These are phyloP conservation scores for Fagopyrum tataricum DNA, from an alignment of 148 eudicot genomes.

Conservation along the genomic window DNA sequence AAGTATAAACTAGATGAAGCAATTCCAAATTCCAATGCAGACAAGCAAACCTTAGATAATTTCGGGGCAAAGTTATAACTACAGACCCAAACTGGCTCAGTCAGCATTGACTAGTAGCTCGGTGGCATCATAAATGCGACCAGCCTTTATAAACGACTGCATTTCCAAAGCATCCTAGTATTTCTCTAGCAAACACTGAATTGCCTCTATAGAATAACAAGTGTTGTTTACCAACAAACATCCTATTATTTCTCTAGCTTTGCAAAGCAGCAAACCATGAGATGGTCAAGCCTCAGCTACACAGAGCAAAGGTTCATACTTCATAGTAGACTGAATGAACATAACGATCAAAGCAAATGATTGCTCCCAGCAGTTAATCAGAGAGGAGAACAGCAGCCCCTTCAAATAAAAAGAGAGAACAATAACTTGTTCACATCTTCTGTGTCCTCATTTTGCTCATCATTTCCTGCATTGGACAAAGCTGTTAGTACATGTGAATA, in stretches of 20 bases:
- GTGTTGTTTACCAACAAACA: neutral
- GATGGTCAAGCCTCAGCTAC: neutral
- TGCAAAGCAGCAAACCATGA: neutral
- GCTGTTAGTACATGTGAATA: slow-evolving; percentile 13
- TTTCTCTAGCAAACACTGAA: neutral
- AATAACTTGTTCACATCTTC: slow-evolving; percentile 68
- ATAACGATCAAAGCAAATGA: neutral
- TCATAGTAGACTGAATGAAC: neutral
- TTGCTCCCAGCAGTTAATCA: neutral
- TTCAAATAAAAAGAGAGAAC: slow-evolving; percentile 32
- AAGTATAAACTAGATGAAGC: neutral
- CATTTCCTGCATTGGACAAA: slow-evolving; percentile 27
- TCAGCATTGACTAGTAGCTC: neutral
- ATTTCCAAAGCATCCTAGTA: neutral
- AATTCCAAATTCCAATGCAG: neutral
- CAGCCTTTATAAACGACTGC: neutral
- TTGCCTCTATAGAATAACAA: neutral
- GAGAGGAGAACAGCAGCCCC: neutral
- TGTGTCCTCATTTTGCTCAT: slow-evolving; percentile 31
- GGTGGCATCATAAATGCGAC: neutral
- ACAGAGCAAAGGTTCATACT: neutral
- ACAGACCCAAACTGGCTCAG: neutral
- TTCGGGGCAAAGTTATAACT: neutral
- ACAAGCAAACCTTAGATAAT: neutral
- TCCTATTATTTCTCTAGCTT: neutral